These are phyloP conservation scores for Tolypocladium paradoxum DNA, from an alignment of 2,329 filamentous ascomycete genomes.

Conservation along the genomic window DNA sequence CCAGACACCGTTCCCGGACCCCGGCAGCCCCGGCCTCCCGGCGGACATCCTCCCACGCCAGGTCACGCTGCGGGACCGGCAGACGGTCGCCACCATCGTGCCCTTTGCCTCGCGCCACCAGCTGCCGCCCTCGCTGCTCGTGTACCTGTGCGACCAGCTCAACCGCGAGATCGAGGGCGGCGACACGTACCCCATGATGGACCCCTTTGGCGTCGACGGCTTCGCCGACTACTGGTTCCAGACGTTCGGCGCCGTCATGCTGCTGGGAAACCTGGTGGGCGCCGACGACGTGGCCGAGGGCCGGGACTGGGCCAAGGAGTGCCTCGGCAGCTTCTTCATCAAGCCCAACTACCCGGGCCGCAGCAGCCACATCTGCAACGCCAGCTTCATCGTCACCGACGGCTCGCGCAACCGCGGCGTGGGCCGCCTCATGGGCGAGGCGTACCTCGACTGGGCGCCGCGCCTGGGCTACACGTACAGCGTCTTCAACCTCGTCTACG, in stretches of 20 bases:
- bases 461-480: conserved; percentile 82
- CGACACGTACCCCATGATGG: conserved; percentile 83
- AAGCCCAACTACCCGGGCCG: conserved; percentile 88
- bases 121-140: conserved; percentile 64
- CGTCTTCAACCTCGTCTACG: conserved; percentile 90
- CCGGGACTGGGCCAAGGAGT: conserved; percentile 69
- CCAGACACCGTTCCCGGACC: conserved; percentile 51
- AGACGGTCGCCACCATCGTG: conserved; percentile 73
- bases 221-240: conserved; percentile 86
- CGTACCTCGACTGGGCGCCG: conserved; percentile 68
- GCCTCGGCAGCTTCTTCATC: conserved; percentile 85
- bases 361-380: conserved; percentile 87
- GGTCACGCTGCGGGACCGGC: conserved; percentile 73
- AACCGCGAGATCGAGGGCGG: conserved; percentile 87
- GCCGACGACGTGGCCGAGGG: conserved; percentile 46
- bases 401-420: conserved; percentile 64
- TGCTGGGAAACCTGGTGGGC: conserved; percentile 62
- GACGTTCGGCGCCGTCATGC: conserved; percentile 81
- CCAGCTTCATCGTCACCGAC: conserved; percentile 65
- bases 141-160: conserved; percentile 72
- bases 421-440: conserved; percentile 64
- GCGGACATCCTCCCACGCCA: conserved; percentile 59
- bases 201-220: conserved; percentile 59
- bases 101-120: conserved; percentile 69
- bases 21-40: conserved; percentile 53